These are phyloP conservation scores for Sicyos baderoa DNA, from an alignment of 306 rosid genomes.

Conservation along the genomic window DNA sequence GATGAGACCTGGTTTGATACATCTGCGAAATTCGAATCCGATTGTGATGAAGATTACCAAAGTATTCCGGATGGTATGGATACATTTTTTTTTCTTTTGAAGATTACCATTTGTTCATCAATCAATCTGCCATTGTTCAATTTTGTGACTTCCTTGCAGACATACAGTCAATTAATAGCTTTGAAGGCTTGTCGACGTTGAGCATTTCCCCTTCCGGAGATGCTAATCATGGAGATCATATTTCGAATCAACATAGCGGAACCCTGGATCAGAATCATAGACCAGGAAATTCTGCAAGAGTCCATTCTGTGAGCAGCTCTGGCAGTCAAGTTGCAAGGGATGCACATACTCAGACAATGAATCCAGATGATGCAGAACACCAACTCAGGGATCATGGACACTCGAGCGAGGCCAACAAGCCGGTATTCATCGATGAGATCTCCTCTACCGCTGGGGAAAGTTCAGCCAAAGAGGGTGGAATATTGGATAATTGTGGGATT, in stretches of 20 bases:
- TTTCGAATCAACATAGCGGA: slow-evolving; percentile 12
- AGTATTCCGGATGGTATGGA: slow-evolving; percentile 76
- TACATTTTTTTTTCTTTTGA: not conserved
- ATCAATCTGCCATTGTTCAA: not conserved
- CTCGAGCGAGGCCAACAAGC: slow-evolving; percentile 41
- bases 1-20: slow-evolving; percentile 92
- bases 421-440: slow-evolving; percentile 71
- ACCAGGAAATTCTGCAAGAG: slow-evolving; percentile 23
- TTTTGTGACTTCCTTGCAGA: slow-evolving; percentile 40
- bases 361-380: slow-evolving; percentile 35
- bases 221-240: slow-evolving; percentile 35
- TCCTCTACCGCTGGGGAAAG: slow-evolving; percentile 54
- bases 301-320: slow-evolving; percentile 15
- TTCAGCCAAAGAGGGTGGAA: slow-evolving; percentile 49
- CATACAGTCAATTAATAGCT: slow-evolving; percentile 39
- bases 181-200: slow-evolving; percentile 39
- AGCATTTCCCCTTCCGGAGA: slow-evolving; percentile 41
- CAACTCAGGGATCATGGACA: slow-evolving; percentile 34
- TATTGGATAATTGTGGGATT: slow-evolving; percentile 81
- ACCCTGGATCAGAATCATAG: slow-evolving; percentile 36
- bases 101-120: not conserved
- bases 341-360: slow-evolving; percentile 27
- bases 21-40: slow-evolving; percentile 56
- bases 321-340: slow-evolving; percentile 26
- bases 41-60: slow-evolving; percentile 79